Percentiles rank a stretch among this genome's conserved stretches.
Conservation (phyloP, 2,329 filamentous ascomycete species). For the Phyllosticta citriasiana region DNA sequence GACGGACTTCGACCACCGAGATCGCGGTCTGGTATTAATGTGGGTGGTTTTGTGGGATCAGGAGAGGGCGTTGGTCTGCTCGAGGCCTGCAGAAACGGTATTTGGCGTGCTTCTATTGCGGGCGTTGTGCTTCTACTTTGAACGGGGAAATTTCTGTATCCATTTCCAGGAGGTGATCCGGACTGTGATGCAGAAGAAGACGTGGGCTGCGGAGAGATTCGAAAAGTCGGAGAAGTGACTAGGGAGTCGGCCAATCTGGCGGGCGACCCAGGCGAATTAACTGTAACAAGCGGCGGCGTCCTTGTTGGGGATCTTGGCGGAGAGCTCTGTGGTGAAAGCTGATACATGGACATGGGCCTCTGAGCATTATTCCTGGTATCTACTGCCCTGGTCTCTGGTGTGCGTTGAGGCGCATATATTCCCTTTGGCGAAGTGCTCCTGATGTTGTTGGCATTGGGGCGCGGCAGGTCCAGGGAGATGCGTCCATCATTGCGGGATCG, state of each 20-base stretch:
- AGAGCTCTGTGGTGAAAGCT: conserved; percentile 32
- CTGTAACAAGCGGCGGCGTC: conserved; percentile 54
- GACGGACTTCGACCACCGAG: conserved; percentile 1
- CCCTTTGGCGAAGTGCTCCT: conserved; percentile 6
- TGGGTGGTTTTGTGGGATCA: conserved; percentile 20
- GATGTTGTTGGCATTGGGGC: conserved; percentile 16
- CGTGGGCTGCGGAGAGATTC: conserved; percentile 14
- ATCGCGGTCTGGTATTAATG: not conserved
- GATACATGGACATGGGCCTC: conserved; percentile 40
- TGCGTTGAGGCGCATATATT: conserved; percentile 6
- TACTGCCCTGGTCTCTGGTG: conserved; percentile 13
- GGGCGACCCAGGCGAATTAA: conserved; percentile 62
- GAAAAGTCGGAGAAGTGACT: conserved; percentile 25
- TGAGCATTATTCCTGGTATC: conserved; percentile 19
- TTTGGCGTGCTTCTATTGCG: conserved; percentile 29
- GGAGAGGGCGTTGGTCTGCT: conserved; percentile 12
- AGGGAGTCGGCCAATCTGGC: conserved; percentile 36
- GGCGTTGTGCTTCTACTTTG: conserved; percentile 34
- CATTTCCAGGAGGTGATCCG: conserved; percentile 13
- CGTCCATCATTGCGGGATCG: conserved; percentile 22
- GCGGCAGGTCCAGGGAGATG: conserved; percentile 33
- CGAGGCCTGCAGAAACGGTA: conserved; percentile 22
- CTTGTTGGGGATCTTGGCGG: conserved; percentile 33
- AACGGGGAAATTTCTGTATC: conserved; percentile 24
- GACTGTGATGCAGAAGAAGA: conserved; percentile 13